Percentiles rank a stretch among this genome's conserved stretches.
phyloP scores from a whole-genome alignment of 2,329 filamentous ascomycete genomes.

The Pseudogymnoascus destructans region DNA sequence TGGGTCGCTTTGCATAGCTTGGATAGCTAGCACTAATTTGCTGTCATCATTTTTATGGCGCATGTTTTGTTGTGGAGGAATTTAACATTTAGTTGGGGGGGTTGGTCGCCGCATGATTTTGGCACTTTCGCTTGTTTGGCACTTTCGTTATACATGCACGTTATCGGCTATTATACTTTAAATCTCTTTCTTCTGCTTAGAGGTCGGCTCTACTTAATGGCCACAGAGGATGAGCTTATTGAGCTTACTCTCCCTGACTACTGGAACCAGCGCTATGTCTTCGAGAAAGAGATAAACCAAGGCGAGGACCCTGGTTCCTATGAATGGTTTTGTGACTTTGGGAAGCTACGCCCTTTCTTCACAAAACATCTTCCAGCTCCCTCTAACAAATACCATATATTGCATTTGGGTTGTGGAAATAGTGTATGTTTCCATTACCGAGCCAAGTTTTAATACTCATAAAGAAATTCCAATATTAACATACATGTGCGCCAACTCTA shows the following conservation, averaged over 20 bases:
- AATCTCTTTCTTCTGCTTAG: too few species aligned
- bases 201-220: too few species aligned
- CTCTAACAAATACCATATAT: slow-evolving; percentile 30
- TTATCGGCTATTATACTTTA: too few species aligned
- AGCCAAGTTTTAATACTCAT: background rate
- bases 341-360: slow-evolving; percentile 36
- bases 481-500: slow-evolving; percentile 19
- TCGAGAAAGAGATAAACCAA: slow-evolving; percentile 30
- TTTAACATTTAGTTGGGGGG: too few species aligned
- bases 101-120: too few species aligned
- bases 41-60: too few species aligned
- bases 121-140: too few species aligned
- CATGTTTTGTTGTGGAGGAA: too few species aligned
- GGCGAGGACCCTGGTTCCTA: slow-evolving; percentile 12
- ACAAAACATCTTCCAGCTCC: slow-evolving; percentile 30
- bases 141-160: too few species aligned
- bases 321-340: slow-evolving; percentile 42
- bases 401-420: slow-evolving; percentile 45
- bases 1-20: too few species aligned
- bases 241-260: slow-evolving; percentile 28
- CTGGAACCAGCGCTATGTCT: slow-evolving; percentile 38
- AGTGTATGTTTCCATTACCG: slow-evolving; percentile 32
- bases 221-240: too few species aligned
- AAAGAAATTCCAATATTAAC: background rate
- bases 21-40: too few species aligned